A percentile compares a stretch with the other conserved stretches of the same genome.
phyloP scores from a whole-genome alignment of 805 yeast species.

The Crinitomyces ghanaensis region DNA sequence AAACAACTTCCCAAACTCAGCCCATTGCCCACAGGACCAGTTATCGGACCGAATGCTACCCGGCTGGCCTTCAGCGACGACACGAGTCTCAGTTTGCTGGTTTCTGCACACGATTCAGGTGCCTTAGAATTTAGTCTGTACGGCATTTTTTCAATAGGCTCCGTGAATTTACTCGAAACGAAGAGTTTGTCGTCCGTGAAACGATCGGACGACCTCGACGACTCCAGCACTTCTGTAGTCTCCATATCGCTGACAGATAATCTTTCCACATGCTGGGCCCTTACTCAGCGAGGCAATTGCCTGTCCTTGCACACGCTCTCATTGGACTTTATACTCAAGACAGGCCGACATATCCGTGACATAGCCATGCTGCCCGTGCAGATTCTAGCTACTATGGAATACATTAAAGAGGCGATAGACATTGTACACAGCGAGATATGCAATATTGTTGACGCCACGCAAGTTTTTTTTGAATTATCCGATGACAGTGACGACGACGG shows the following conservation, averaged over 20 bases:
- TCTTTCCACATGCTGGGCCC: background rate
- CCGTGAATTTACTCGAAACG: conserved; percentile 5
- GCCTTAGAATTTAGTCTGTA: conserved; percentile 23
- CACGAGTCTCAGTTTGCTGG: too few species aligned
- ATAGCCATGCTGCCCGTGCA: conserved; percentile 29
- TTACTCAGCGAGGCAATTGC: background rate
- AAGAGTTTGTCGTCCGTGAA: background rate
- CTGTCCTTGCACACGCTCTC: conserved; percentile 6
- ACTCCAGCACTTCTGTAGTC: background rate
- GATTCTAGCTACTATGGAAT: conserved; percentile 25
- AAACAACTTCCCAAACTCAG: too few species aligned
- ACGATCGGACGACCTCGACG: background rate
- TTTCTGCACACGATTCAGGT: conserved; percentile 8
- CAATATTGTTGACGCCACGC: conserved; percentile 15
- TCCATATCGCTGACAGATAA: background rate
- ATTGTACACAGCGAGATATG: conserved; percentile 21
- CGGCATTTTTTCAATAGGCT: conserved; percentile 26
- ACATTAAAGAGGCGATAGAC: conserved; percentile 23
- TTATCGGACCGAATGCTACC: too few species aligned
- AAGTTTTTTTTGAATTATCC: conserved; percentile 3
- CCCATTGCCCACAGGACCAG: too few species aligned
- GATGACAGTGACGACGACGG: background rate
- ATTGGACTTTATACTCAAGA: conserved; percentile 22
- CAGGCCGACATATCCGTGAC: conserved; percentile 22
- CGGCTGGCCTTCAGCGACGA: too few species aligned